These are phyloP conservation scores for Colletotrichum incanum DNA, from an alignment of 2,329 filamentous ascomycete species.

Conservation along the genomic window DNA sequence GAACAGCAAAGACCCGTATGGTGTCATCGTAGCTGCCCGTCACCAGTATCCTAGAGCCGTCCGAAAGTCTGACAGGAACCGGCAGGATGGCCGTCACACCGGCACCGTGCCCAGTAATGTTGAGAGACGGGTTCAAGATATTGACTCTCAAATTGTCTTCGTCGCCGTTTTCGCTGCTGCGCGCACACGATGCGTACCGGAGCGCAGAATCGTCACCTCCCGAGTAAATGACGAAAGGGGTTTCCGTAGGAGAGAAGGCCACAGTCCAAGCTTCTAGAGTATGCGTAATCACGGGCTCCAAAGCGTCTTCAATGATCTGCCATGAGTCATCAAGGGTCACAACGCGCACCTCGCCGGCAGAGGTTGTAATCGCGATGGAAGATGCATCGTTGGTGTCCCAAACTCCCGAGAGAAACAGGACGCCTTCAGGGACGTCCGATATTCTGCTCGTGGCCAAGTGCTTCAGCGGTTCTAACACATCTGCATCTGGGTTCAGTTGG, in stretches of 20 bases:
- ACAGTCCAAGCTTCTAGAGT: conserved; percentile 83
- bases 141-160: not conserved
- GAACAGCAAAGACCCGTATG: conserved; percentile 76
- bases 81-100: conserved; percentile 92
- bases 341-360: conserved; percentile 75
- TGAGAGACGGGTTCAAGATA: conserved; percentile 45
- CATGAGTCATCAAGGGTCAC: conserved; percentile 64
- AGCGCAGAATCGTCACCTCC: conserved; percentile 84
- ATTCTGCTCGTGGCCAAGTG: conserved; percentile 63
- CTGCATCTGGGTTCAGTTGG: conserved; percentile 60
- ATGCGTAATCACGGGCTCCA: conserved; percentile 63
- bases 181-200: conserved; percentile 60
- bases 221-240: conserved; percentile 68
- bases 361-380: conserved; percentile 80
- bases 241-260: conserved; percentile 65
- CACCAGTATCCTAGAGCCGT: conserved; percentile 73
- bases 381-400: conserved; percentile 76
- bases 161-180: conserved; percentile 38
- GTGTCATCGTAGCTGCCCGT: conserved; percentile 95
- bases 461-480: conserved; percentile 53
- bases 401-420: conserved; percentile 79
- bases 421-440: conserved; percentile 67
- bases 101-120: conserved; percentile 72
- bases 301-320: conserved; percentile 52
- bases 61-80: conserved; percentile 60